Conservation (phyloP, 2,329 filamentous ascomycete species). For the Metarhizium sp. region DNA sequence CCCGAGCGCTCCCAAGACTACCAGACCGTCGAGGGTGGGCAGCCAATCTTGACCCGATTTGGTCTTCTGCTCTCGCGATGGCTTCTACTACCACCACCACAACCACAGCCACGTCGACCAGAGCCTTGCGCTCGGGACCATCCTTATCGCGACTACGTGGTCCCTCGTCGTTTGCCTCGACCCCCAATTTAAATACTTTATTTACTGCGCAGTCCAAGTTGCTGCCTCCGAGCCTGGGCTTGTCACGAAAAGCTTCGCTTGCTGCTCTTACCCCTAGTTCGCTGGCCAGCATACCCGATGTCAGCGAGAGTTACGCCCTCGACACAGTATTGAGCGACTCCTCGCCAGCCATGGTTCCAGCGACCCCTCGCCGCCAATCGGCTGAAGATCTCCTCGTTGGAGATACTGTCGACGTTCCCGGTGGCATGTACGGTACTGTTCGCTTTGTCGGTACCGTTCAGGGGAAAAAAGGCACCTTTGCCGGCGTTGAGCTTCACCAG, state of each 20-base stretch:
- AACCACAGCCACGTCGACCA: constrained; percentile 8
- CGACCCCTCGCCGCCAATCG: constrained; percentile 42
- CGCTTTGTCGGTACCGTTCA: constrained; percentile 81
- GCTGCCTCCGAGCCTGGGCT: constrained; percentile 37
- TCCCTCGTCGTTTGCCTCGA: constrained; percentile 41
- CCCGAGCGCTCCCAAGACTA: not conserved
- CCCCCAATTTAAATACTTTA: constrained; percentile 46
- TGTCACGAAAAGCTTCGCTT: constrained; percentile 62
- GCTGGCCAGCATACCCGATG: constrained; percentile 58
- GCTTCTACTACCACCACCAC: constrained; percentile 11
- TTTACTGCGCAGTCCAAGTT: constrained; percentile 42
- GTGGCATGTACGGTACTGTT: constrained; percentile 82
- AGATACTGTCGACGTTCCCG: constrained; percentile 83
- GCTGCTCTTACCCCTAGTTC: constrained; percentile 57
- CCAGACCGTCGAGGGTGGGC: not conserved
- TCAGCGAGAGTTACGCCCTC: constrained; percentile 52
- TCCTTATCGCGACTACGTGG: constrained; percentile 30
- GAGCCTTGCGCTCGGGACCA: constrained; percentile 12
- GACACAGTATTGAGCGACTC: constrained; percentile 37
- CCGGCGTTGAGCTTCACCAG: constrained; percentile 76
- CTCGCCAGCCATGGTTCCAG: constrained; percentile 35
- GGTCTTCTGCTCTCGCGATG: constrained; percentile 10
- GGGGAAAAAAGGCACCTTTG: constrained; percentile 86
- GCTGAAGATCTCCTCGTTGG: constrained; percentile 58
- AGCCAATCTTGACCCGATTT: constrained; percentile 4